Base-by-base conservation (phyloP, 768 basidiomycete genomes). In the Termitomyces sp. region DNA sequence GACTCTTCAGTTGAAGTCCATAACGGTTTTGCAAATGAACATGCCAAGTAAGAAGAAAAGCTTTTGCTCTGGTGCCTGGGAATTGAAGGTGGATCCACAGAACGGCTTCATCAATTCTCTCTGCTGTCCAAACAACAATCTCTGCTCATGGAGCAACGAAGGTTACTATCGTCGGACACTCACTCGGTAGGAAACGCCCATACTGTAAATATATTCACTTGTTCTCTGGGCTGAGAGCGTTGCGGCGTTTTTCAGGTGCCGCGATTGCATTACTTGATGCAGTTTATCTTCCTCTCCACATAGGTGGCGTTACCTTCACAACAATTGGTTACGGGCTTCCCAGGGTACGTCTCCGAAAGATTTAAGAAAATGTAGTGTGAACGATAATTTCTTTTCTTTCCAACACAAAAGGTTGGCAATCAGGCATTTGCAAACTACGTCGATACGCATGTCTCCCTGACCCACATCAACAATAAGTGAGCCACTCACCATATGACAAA, bases 351-450 rank as follows among this genome's bases (percentile, higher is more conserved):
- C n/a, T 29, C 13, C 15, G n/a, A 22, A 40, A 11, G 22, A 3
- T 10, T 32, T 5, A 11, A 22, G 23, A n/a, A n/a, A n/a, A n/a
- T n/a, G n/a, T n/a, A n/a, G n/a, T n/a, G n/a, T n/a, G n/a, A n/a
- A n/a, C n/a, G n/a, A n/a, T n/a, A n/a, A n/a, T n/a, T n/a, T n/a
- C n/a, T n/a, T n/a, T n/a, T n/a, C n/a, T n/a, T n/a, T n/a, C n/a
- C n/a, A n/a, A n/a, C 20, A 1, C 38, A 16, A n/a, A 36, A 78
- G 73, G 75, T 78, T 50, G 80, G 83, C 0, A 81, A 84, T 64
- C 73, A 73, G 54, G 81, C 70, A 10, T 84, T 84, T 55, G 82
- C 81, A 3, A 53, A 80, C 64, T 80, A 80, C 59, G 74, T 82
- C 33, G 78, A 82, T 55, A 70, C 74, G 6, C 63, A 76, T 44